Percentiles rank a stretch among this genome's conserved stretches.
These are phyloP conservation scores for Bruguiera hainesii DNA, from an alignment of 441 rosid genomes.

Conservation along the genomic window DNA sequence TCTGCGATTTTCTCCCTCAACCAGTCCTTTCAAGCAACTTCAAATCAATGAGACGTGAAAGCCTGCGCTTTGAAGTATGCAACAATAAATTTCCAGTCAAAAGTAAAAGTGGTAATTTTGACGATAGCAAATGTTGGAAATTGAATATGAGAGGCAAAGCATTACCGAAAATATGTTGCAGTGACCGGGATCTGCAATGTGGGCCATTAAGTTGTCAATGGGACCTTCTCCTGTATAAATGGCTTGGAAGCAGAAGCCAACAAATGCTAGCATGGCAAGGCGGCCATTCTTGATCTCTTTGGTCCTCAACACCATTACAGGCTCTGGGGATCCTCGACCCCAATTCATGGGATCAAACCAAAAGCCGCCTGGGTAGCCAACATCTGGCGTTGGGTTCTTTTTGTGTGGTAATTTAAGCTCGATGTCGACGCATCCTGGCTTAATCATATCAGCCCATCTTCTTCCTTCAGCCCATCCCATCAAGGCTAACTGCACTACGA, in stretches of 20 bases:
- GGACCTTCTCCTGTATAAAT: slow-evolving; percentile 69
- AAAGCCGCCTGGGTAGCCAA: slow-evolving; percentile 88
- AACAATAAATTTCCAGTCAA: not conserved
- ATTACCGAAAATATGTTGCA: slow-evolving; percentile 81
- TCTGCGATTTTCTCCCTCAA: not conserved
- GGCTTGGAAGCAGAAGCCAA: slow-evolving; percentile 88
- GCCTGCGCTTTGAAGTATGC: slow-evolving; percentile 44
- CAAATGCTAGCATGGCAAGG: slow-evolving; percentile 89
- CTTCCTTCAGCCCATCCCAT: slow-evolving; percentile 97
- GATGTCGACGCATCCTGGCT: slow-evolving; percentile 76
- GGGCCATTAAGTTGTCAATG: slow-evolving; percentile 69
- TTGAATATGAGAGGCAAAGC: not conserved
- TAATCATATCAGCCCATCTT: slow-evolving; percentile 88
- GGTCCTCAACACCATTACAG: slow-evolving; percentile 88
- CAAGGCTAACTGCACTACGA: slow-evolving; percentile 61
- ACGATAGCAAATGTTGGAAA: not conserved
- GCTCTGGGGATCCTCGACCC: slow-evolving; percentile 96
- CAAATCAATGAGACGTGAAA: slow-evolving; percentile 42
- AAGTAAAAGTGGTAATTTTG: not conserved
- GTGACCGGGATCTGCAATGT: slow-evolving; percentile 93
- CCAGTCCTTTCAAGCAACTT: not conserved
- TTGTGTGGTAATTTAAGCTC: slow-evolving; percentile 61
- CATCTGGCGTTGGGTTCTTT: slow-evolving; percentile 68
- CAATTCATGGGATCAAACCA: slow-evolving; percentile 91
- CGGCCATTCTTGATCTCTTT: slow-evolving; percentile 92